Conservation (phyloP, 1,284 basidiomycete species). For the Ganoderma boninense region DNA sequence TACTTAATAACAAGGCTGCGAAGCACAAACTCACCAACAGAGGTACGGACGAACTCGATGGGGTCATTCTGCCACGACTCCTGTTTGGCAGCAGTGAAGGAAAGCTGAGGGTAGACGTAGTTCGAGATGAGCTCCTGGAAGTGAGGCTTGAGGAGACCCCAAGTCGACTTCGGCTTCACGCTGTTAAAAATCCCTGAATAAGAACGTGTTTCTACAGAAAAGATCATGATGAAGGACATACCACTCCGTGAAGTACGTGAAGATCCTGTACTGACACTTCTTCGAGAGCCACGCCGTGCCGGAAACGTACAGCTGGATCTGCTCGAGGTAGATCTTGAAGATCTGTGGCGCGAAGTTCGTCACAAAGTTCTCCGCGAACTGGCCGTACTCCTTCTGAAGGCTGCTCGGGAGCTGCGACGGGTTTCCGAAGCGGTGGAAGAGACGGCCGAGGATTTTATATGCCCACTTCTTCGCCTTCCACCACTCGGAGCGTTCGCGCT, state of each 20-base stretch:
- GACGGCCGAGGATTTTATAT: constrained; percentile 73
- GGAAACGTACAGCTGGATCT: constrained; percentile 77
- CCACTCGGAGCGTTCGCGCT: constrained; percentile 82
- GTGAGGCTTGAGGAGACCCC: constrained; percentile 86
- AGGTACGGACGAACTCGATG: constrained; percentile 78
- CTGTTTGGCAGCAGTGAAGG: constrained; percentile 73
- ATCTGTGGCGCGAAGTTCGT: constrained; percentile 85
- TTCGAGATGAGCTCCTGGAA: constrained; percentile 75
- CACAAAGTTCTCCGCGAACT: constrained; percentile 83
- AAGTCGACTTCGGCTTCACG: constrained; percentile 89
- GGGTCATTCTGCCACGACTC: constrained; percentile 82
- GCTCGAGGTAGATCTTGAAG: constrained; percentile 78
- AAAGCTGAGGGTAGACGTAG: constrained; percentile 88
- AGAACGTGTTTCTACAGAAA: too few relatives aligned
- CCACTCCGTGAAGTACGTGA: constrained; percentile 89
- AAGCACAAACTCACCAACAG: constrained; percentile 61
- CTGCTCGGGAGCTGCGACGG: constrained; percentile 83
- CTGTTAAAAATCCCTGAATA: constrained; percentile 46
- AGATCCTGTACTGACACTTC: constrained; percentile 83
- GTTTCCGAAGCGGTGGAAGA: constrained; percentile 86
- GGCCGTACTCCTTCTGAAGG: constrained; percentile 71
- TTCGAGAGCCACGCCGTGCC: constrained; percentile 81
- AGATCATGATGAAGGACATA: constrained; percentile 44
- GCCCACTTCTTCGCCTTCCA: constrained; percentile 94
- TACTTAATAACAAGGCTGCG: not conserved